Conservation (phyloP, 495 filamentous ascomycete species). For the Aeminium ludgeri region DNA sequence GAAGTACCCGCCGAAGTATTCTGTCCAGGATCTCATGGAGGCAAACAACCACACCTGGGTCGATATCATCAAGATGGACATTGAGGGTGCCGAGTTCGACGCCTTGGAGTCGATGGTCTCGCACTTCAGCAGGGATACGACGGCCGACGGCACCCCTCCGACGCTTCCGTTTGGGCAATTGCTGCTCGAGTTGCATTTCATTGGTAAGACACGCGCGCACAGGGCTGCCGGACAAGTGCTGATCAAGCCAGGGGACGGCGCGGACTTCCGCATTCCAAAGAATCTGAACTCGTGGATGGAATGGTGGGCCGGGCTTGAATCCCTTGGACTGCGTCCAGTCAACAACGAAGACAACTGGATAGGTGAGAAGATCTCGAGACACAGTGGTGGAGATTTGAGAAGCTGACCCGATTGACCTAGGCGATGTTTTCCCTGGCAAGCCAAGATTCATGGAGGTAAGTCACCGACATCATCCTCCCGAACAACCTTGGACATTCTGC, state of each 20-base stretch:
- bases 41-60: conserved; percentile 21
- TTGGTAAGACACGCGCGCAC: conserved; percentile 3
- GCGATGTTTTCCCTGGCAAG: too few relatives aligned
- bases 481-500: too few relatives aligned
- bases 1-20: conserved; percentile 16
- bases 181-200: conserved; percentile 21
- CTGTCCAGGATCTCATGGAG: conserved; percentile 19
- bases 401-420: too few relatives aligned
- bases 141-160: conserved; percentile 1
- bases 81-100: conserved; percentile 22
- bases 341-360: background rate
- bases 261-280: too few relatives aligned
- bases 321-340: conserved; percentile 13
- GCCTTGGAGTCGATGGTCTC: conserved; percentile 15
- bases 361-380: background rate
- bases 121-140: background rate
- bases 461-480: too few relatives aligned
- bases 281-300: conserved; percentile 10
- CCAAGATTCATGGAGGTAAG: too few relatives aligned
- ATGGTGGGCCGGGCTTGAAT: conserved; percentile 18
- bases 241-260: too few relatives aligned
- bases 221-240: background rate
- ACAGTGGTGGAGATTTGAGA: too few relatives aligned
- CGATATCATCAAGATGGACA: conserved; percentile 24
- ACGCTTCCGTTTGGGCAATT: conserved; percentile 21